Evolutionary conservation across 2,329 filamentous ascomycete species (phyloP), one percentile per base, ranked within the genome.

Genomic region (Calonectria leucothoes): DNA sequence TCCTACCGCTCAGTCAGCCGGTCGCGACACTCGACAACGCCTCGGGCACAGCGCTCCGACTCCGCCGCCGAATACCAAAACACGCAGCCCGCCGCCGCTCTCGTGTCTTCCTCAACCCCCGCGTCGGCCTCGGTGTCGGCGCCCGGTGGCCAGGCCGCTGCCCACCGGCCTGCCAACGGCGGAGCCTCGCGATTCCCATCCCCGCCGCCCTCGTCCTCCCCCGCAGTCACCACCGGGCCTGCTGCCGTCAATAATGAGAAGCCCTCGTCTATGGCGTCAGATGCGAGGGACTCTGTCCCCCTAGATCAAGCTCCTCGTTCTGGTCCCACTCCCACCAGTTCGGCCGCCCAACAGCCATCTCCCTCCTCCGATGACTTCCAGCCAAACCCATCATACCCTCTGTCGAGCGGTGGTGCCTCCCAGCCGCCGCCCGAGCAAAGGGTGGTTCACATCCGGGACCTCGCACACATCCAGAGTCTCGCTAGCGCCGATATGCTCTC

Each of bases 381-480:
- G 72, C 83, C 85, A 0, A 85, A 85, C 65, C 83, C 84, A 8
- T 81, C 81, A 51, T 85, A 83, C 73, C 82, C 86, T 71, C 73
- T 77, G 66, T 76, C 78, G 69, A 77, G 81, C 61, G 64, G 72
- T 35, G 77, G 75, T 76, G 66, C 78, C 49, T 74, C 79, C 67
- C 77, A 78, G 45, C 82, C 72, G 72, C 81, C 59, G 78, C 75
- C 81, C 76, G 82, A 85, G 66, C 88, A 89, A 67, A 87, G 84
- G 14, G 89, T 89, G 4, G 94, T 98, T 81, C 94, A 94, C 82
- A 93, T 99, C 52, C 94, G 94, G 80, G 95, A 98, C 83, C 88
- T 99, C 64, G 94, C 93, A 51, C 97, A 99, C 82, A 96, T 99
- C 74, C 94, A 97, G 82, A 95, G 91, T 82, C 93, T 99, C 75